A percentile compares a stretch with the other conserved stretches of the same genome.
These are phyloP conservation scores for Hypoxylon sp. DNA, from an alignment of 2,329 filamentous ascomycete species.

Conservation along the genomic window DNA sequence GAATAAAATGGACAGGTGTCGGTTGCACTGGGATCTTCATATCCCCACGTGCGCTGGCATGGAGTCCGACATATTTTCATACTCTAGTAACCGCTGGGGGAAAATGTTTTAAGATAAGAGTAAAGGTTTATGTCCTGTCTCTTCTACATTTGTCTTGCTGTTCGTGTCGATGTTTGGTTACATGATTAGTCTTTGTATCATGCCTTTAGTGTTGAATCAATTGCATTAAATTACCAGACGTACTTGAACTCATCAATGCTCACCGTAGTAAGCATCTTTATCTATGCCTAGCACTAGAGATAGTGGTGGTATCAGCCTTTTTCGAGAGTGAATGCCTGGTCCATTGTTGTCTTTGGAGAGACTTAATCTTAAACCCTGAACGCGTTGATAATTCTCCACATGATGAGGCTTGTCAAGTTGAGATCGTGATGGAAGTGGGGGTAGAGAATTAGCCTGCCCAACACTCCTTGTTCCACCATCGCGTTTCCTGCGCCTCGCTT, in stretches of 20 bases:
- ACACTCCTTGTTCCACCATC: too few relatives aligned
- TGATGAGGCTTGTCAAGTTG: too few relatives aligned
- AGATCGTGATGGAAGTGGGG: too few relatives aligned
- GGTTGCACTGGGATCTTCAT: background rate
- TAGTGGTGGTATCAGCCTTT: too few relatives aligned
- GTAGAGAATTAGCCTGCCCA: too few relatives aligned
- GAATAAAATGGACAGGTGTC: constrained; percentile 17
- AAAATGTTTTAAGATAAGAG: background rate
- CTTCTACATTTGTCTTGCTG: background rate
- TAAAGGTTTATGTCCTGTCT: background rate
- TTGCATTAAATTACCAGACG: background rate
- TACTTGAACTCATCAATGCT: background rate
- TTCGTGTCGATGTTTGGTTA: background rate
- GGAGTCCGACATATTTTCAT: constrained; percentile 13
- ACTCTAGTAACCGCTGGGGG: background rate
- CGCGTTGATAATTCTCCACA: too few relatives aligned
- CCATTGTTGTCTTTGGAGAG: too few relatives aligned
- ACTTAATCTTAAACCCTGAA: too few relatives aligned
- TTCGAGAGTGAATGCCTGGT: too few relatives aligned
- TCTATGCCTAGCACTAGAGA: too few relatives aligned
- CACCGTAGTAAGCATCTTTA: too few relatives aligned
- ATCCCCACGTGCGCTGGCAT: background rate
- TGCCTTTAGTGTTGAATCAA: background rate
- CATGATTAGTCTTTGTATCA: background rate
- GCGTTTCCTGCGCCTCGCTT: too few relatives aligned